A percentile compares a stretch with the other conserved stretches of the same genome.
Conservation (phyloP, 805 yeast species). For the Diddensiella santjacobensis region DNA sequence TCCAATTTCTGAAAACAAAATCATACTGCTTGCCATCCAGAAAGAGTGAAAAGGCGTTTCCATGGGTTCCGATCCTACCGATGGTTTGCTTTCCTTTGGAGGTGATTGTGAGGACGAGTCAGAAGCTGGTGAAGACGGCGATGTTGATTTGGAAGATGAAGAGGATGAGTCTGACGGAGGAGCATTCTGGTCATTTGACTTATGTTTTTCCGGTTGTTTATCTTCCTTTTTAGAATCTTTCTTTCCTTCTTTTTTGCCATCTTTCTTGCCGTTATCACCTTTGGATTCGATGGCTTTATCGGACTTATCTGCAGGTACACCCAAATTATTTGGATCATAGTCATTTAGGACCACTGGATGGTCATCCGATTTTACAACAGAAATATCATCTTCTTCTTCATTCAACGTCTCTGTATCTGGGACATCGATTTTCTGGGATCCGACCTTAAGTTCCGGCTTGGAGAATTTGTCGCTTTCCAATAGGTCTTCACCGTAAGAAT, state of each 20-base stretch:
- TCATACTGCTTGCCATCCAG: slow-evolving; percentile 83
- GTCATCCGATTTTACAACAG: slow-evolving; percentile 22
- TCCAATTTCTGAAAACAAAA: slow-evolving; percentile 91
- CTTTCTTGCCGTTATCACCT: slow-evolving; percentile 13
- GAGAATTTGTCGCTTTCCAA: slow-evolving; percentile 29
- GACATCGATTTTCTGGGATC: slow-evolving; percentile 21
- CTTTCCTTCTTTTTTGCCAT: slow-evolving; percentile 8
- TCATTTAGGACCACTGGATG: slow-evolving; percentile 35
- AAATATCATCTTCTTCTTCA: slow-evolving; percentile 13
- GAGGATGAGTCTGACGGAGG: background rate
- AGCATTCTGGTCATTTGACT: background rate
- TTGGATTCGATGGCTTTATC: slow-evolving; percentile 21
- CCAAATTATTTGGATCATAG: slow-evolving; percentile 35
- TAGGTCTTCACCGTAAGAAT: slow-evolving; percentile 23
- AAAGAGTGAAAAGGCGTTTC: slow-evolving; percentile 46
- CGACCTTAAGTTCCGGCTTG: slow-evolving; percentile 26
- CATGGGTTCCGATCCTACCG: background rate
- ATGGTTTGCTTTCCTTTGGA: background rate
- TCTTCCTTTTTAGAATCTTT: slow-evolving; percentile 1
- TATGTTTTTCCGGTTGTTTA: background rate
- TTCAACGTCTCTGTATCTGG: slow-evolving; percentile 21
- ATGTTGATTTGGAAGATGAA: background rate
- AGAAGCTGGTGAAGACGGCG: background rate
- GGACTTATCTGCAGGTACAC: slow-evolving; percentile 29
- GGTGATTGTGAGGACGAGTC: background rate